A percentile compares a stretch with the other conserved stretches of the same genome.
phyloP scores from a whole-genome alignment of 345 rosid species.

The Arabis alpina region DNA sequence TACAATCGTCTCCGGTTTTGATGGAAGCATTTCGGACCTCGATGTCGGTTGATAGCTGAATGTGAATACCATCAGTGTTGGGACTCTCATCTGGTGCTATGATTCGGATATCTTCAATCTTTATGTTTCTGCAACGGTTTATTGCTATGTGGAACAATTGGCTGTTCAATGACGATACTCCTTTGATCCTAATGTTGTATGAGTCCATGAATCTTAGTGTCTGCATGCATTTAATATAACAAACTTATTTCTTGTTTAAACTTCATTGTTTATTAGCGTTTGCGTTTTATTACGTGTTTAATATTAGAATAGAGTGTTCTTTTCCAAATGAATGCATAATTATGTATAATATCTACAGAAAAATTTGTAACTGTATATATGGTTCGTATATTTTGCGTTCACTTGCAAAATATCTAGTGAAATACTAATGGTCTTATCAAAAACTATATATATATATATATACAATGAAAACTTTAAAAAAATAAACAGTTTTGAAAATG shows the following conservation, averaged over 20 bases:
- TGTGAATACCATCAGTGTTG: slow-evolving; percentile 76
- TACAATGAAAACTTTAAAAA: too few relatives aligned
- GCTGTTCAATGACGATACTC: slow-evolving; percentile 58
- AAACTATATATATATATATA: too few relatives aligned
- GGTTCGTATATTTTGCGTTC: too few relatives aligned
- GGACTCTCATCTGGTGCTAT: slow-evolving; percentile 55
- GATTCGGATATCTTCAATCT: slow-evolving; percentile 46
- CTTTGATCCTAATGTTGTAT: slow-evolving; percentile 48
- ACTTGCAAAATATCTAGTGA: too few relatives aligned
- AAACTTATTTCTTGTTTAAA: not conserved
- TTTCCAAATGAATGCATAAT: too few relatives aligned
- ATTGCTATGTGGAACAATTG: slow-evolving; percentile 59
- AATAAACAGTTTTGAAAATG: too few relatives aligned
- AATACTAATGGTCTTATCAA: too few relatives aligned
- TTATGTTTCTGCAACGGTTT: slow-evolving; percentile 51
- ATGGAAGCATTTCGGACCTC: slow-evolving; percentile 49
- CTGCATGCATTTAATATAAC: not conserved
- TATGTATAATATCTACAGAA: too few relatives aligned
- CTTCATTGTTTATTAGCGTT: not conserved
- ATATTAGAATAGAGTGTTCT: too few relatives aligned
- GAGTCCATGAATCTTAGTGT: slow-evolving; percentile 44
- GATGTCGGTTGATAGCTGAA: slow-evolving; percentile 46
- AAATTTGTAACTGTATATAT: too few relatives aligned
- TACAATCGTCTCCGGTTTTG: slow-evolving; percentile 66
- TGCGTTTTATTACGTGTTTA: not conserved